A percentile compares a stretch with the other conserved stretches of the same genome.
Evolutionary conservation across 176 grass and related monocot genomes (phyloP).

Genomic region (Secale cereale): DNA sequence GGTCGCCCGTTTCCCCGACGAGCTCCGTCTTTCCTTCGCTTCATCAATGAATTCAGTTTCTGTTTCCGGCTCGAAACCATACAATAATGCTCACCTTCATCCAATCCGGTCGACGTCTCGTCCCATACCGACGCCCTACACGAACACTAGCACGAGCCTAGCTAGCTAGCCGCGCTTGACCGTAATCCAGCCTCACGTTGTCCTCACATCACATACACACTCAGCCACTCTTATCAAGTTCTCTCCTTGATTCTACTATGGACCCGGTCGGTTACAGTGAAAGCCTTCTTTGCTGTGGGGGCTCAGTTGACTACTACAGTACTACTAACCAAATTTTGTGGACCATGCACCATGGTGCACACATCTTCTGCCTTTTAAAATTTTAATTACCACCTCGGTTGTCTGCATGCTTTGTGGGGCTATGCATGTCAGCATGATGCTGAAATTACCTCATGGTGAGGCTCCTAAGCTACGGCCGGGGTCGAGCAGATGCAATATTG

Average conservation of each 20-base stretch:
- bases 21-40: slow-evolving; percentile 25
- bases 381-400: neutral
- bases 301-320: neutral
- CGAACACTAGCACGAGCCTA: neutral
- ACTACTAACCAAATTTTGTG: neutral
- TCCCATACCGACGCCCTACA: neutral
- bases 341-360: neutral
- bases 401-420: neutral
- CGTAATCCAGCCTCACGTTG: neutral
- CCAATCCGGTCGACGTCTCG: neutral
- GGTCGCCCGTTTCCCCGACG: slow-evolving; percentile 38
- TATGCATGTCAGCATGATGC: neutral
- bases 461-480: neutral
- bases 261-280: neutral
- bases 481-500: neutral
- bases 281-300: neutral
- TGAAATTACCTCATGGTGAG: neutral
- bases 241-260: neutral
- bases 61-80: neutral
- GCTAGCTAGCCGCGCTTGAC: neutral
- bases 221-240: neutral
- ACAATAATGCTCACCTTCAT: neutral
- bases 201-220: neutral
- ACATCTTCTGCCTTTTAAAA: neutral
- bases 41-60: neutral